Base-by-base conservation (phyloP, 164 flowering plant genomes). In the Liquidambar formosana region DNA sequence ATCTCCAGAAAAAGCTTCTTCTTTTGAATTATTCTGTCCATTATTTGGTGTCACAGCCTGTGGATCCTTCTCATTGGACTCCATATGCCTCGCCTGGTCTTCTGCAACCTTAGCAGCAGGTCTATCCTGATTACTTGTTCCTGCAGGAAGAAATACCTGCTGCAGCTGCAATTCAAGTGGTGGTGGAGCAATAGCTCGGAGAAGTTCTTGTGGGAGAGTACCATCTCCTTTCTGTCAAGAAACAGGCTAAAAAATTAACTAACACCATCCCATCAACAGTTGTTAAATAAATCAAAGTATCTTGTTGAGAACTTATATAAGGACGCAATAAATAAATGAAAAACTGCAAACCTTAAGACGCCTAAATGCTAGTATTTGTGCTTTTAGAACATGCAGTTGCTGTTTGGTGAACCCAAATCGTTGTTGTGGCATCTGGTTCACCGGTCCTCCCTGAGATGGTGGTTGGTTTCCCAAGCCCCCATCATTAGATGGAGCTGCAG, bases 381-480 rank as follows among this genome's bases (percentile, higher is more conserved):
- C 99, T 77, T 93, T 96, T 23, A 96, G 93, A 64, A 93, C 98
- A 87, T 93, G 99, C 66, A 90, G 86, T 72, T 96, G 99, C 77
- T 93, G 96, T 75, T 93, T 93, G 6, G 97, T 96, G 72, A 93
- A 96, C 53, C 94, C 98, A 63, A 69, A 38, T 12, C 70, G 86
- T 58, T 77, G 93, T 44, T 82, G 91, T 48, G 78, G 69, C 48
- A 41, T 45, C 72, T 81, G 93, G 58, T 70, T 27, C 9, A 66
- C 61, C 13, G 79, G 59, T 44, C 79, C 93, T 74, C 80, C 82
- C 73, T 81, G 96, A 66, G 86, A 66, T 18, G 83, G 71, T 10
- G 65, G 57, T 11, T 70, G 80, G 64, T 71, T 80, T 45, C 71
- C 75, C 19, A 67, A 61, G 21, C 78, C 82, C 64, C 74, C 81